Conservation (phyloP, 441 rosid species). For the Bruguiera hainesii region DNA sequence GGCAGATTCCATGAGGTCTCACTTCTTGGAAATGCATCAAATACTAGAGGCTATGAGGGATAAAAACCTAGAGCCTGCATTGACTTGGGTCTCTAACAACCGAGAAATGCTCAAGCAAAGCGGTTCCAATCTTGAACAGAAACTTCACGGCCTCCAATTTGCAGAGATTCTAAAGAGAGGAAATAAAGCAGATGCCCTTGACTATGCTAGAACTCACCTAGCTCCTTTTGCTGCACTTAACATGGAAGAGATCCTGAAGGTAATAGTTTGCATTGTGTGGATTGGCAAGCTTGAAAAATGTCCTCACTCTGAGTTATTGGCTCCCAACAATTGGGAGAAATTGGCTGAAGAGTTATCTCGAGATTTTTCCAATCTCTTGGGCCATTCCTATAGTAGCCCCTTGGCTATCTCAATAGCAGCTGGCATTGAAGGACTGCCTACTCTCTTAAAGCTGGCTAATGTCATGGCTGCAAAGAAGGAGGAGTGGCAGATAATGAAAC, state of each 20-base stretch:
- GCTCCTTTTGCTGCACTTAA: slow-evolving; percentile 33
- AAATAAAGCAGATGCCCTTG: slow-evolving; percentile 40
- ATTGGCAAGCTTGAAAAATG: slow-evolving; percentile 40
- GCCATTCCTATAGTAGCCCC: slow-evolving; percentile 43
- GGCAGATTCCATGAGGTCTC: slow-evolving; percentile 35
- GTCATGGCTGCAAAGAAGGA: slow-evolving; percentile 59
- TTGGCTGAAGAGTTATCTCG: slow-evolving; percentile 38
- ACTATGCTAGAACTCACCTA: slow-evolving; percentile 49
- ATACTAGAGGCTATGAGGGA: slow-evolving; percentile 46
- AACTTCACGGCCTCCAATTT: slow-evolving; percentile 45
- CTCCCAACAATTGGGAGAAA: slow-evolving; percentile 41
- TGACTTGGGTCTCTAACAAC: slow-evolving; percentile 54
- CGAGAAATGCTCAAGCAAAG: slow-evolving; percentile 33
- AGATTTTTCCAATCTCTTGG: slow-evolving; percentile 44
- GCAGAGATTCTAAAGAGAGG: slow-evolving; percentile 54
- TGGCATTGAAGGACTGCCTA: slow-evolving; percentile 53
- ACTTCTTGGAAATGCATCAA: slow-evolving; percentile 43
- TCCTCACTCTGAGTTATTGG: slow-evolving; percentile 43
- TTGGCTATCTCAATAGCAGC: slow-evolving; percentile 42
- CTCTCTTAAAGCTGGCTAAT: slow-evolving; percentile 53
- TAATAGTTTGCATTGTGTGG: slow-evolving; percentile 44
- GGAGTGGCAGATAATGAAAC: slow-evolving; percentile 56
- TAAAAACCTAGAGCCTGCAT: slow-evolving; percentile 49
- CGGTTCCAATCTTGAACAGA: slow-evolving; percentile 49
- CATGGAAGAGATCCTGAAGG: slow-evolving; percentile 33